phyloP scores from a whole-genome alignment of 805 yeast species.

The Monosporozyma aquatica region DNA sequence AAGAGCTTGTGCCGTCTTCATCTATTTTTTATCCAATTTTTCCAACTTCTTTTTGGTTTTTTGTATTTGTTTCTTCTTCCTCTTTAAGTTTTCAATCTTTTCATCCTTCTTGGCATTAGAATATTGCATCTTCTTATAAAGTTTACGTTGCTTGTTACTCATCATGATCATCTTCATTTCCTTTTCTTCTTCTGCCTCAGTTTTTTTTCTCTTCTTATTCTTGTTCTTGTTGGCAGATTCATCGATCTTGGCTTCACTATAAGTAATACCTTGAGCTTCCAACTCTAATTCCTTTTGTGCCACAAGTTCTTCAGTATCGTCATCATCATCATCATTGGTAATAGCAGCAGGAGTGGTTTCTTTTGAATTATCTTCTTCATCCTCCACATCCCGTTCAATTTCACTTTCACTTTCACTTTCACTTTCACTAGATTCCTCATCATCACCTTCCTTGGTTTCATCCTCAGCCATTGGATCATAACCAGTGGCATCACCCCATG shows the following conservation, averaged over 20 bases:
- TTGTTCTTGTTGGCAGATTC: constrained; percentile 33
- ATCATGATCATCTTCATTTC: constrained; percentile 94
- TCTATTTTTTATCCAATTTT: constrained; percentile 21
- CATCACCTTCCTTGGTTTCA: constrained; percentile 35
- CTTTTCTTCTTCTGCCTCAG: constrained; percentile 64
- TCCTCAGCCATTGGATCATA: constrained; percentile 69
- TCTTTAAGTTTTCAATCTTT: constrained; percentile 57
- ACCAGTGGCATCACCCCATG: constrained; percentile 95
- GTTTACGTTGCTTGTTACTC: constrained; percentile 90
- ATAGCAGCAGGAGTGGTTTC: constrained; percentile 33
- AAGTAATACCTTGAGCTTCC: constrained; percentile 83
- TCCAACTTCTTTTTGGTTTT: constrained; percentile 48
- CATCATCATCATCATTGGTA: constrained; percentile 44
- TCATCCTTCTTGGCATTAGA: constrained; percentile 76
- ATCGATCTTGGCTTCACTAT: constrained; percentile 45
- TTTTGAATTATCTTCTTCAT: constrained; percentile 40
- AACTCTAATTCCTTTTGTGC: constrained; percentile 79
- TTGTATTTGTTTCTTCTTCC: constrained; percentile 61
- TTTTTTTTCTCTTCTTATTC: constrained; percentile 32
- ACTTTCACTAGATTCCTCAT: constrained; percentile 38
- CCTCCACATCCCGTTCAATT: constrained; percentile 42
- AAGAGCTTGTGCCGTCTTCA: too few species aligned
- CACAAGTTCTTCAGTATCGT: constrained; percentile 44
- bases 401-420: constrained; percentile 46
- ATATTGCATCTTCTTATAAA: constrained; percentile 91